A percentile compares a stretch with the other conserved stretches of the same genome.
phyloP scores from a whole-genome alignment of 306 rosid species.

The Purshia tridentata region DNA sequence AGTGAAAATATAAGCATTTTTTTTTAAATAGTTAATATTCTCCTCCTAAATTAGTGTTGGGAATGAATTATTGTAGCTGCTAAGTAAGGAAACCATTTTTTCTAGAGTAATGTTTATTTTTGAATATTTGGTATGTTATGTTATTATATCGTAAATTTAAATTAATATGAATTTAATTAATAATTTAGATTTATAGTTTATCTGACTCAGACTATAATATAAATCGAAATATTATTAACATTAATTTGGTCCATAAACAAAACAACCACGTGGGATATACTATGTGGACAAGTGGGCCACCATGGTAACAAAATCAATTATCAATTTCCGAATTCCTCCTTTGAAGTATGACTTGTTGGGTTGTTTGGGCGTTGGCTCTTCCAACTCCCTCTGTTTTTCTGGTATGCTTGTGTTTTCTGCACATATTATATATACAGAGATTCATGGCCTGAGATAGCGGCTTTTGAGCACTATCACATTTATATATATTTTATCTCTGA shows the following conservation, averaged over 20 bases:
- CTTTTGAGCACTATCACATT: conserved; percentile 2
- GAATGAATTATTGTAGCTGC: too few species aligned
- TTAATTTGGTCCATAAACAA: not conserved
- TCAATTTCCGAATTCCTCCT: not conserved
- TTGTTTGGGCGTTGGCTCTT: not conserved
- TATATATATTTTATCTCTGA: conserved; percentile 4
- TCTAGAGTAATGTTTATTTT: too few species aligned
- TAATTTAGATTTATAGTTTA: too few species aligned
- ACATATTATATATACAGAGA: not conserved
- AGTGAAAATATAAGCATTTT: too few species aligned
- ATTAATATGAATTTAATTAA: too few species aligned
- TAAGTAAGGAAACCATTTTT: too few species aligned
- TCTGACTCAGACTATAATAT: too few species aligned
- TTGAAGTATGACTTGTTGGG: not conserved
- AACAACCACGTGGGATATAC: not conserved
- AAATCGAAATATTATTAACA: too few species aligned
- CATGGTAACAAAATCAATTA: not conserved
- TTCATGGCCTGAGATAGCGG: conserved; percentile 13
- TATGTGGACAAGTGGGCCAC: not conserved
- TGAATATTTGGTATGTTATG: too few species aligned
- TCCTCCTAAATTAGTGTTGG: too few species aligned
- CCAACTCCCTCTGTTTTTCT: not conserved
- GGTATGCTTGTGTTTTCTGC: not conserved
- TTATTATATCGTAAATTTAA: too few species aligned
- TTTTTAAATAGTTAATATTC: too few species aligned